Evolutionary conservation across 2,329 filamentous ascomycete genomes (phyloP), one percentile per base, ranked within the genome.

Genomic region (Aspergillus candidus): DNA sequence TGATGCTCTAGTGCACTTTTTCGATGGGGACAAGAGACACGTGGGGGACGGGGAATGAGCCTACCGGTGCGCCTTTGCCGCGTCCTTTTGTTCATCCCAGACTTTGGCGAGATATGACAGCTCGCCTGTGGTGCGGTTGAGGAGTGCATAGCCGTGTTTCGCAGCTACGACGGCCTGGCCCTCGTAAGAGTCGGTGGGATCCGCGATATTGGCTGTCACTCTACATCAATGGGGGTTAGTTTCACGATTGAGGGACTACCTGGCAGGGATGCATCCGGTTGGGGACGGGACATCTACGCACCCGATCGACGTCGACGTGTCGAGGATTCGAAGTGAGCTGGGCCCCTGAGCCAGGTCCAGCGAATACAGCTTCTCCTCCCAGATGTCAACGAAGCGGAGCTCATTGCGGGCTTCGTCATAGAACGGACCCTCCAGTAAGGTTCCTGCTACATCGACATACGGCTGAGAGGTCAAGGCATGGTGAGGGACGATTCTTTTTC

Each of bases 131-230:
- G 69, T 59, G 45, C 83, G 79, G 62, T 94, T 80, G 54, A 91
- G 75, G 41, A 87, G 73, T n/a, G 87, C 89, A 56, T 87, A 79
- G 47, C 89, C 89, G 62, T 83, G 78, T 72, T 95, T 94, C 61
- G 86, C 80, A 35, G 83, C 89, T 54, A 91, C 78, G 44, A 88
- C 72, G 63, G 95, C 83, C 59, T 82, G 79, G 39, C 85, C 71
- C 48, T 84, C 55, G 40, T 61, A 54, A 40, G 46, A 38, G 43
- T 58, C 54, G 15, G 54, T 80, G 51, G 80, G 77, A 53, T 75
- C 74, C 48, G 80, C 75, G 43, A 95, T 87, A 65, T 95, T 84
- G 42, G 84, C 85, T 33, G 90, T 95, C 36, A 88, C 83, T 17
- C 77, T 79, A 44, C 17, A 46, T 38, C 31, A 27, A 27, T 27